phyloP scores from a whole-genome alignment of 129 eudicot genomes.

The Apium graveolens region DNA sequence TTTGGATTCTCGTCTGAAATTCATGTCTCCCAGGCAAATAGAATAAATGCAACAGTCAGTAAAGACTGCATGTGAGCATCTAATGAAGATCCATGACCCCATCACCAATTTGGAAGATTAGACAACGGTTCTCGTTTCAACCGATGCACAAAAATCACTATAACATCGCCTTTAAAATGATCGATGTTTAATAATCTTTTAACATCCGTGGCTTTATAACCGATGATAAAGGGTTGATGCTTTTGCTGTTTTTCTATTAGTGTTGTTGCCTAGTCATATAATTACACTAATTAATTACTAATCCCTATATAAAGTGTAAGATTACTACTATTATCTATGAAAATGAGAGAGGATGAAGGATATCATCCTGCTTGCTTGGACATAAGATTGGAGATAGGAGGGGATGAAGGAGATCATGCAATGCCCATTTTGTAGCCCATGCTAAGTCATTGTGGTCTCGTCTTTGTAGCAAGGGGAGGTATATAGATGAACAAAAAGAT shows the following conservation, averaged over 20 bases:
- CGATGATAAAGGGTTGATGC: no score
- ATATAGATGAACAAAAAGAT: neutral
- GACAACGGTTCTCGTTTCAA: no score
- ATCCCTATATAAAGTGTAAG: neutral
- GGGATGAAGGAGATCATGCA: neutral
- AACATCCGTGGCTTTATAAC: no score
- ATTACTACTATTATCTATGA: neutral
- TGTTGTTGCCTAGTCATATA: no score
- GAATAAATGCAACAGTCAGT: slow-evolving; percentile 8
- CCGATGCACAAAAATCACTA: no score
- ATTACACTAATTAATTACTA: neutral
- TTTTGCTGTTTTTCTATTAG: no score
- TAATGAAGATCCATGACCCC: neutral
- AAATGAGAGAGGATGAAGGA: no score
- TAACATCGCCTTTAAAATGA: no score
- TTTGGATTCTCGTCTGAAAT: slow-evolving; percentile 3
- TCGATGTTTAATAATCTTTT: no score
- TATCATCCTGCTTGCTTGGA: no score
- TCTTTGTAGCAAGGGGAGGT: neutral
- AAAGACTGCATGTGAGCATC: slow-evolving; percentile 6
- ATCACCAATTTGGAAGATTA: no score
- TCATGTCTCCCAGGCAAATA: neutral
- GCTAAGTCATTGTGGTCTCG: neutral
- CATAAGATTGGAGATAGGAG: neutral
- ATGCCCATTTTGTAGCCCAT: slow-evolving; percentile 8